Evolutionary conservation across 139 green algal species (phyloP), one percentile per base, ranked within the genome.

Genomic region (Chlamydomonas sp.): DNA sequence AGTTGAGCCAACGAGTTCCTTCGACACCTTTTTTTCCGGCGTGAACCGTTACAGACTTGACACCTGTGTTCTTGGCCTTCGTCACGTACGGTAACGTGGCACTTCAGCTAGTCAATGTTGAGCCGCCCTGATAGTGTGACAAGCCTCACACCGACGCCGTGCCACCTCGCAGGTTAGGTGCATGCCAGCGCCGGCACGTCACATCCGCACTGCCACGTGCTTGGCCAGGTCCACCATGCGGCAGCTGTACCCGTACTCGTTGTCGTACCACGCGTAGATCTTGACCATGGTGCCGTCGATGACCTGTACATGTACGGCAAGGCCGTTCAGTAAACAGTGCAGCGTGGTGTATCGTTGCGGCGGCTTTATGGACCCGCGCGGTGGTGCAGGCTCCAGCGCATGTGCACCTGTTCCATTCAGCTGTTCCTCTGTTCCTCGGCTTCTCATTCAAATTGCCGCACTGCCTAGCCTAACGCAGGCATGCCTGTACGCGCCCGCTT

Each of bases 211-310:
- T 2, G 92, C 94, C 63, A 97, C 93, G 82, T 95, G 94, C 58
- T 74, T 82, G 0, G 90, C 91, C 6, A 96, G 85, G 79, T 98
- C 94, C 72, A 95, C 94, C 79, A 96, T 91, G 4, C 94, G 87
- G 68, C 80, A 91, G 60, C 79, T 91, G 90, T 98, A 98, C 31
- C 96, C 96, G 61, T 78, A 97, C 93, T 98, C 96, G 79, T 98
- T 98, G 90, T 98, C 96, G 83, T 98, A 97, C 96, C 96, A 98
- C 0, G 91, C 93, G 79, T 98, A 98, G 12, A 98, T 93, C 94
- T 98, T 97, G 63, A 98, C 93, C 93, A 96, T 89, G 1, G 89
- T 96, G 63, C 85, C 89, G 83, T 98, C 94, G 59, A 98, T 96
- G 12, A 98, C 95, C 91, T 97, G 90, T 0, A 5, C 12, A 15